Evolutionary conservation across 139 green algal species (phyloP), one percentile per base, ranked within the genome.

Genomic region (Trebouxia sp.): DNA sequence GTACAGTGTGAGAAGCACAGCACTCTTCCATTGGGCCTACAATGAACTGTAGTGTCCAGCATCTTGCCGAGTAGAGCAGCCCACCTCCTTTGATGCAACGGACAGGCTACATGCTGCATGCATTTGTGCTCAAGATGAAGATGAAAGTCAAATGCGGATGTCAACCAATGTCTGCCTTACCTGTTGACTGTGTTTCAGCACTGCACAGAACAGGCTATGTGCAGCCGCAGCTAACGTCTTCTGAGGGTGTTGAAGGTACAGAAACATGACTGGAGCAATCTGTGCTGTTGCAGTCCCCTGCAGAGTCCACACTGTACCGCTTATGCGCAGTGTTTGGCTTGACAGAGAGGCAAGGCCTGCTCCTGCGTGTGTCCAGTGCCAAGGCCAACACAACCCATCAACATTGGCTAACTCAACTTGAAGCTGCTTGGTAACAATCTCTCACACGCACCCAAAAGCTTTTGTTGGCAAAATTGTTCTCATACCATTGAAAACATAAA

Each of bases 171-270:
- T 4, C 7, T 26, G 24, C 24, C 22, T 6, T 30, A 83, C 78
- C 65, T 50, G 24, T 5, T 39, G 2, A 12, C 30, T 51, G 3
- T 77, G 62, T 42, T 75, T 56, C n/a, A 89, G 56, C 35, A 87
- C 53, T 9, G 83, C 74, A 15, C 76, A 82, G 17, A 85, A 78
- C 5, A 90, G 83, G 42, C 38, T 67, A 76, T 89, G 86, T 0
- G 84, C 76, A 11, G 86, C 81, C 14, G 50, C 55, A 5, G 78
- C 39, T 1, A 80, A 37, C 20, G 84, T 39, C 5, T 76, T 38
- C 8, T 84, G 69, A 3, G 83, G 84, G 51, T 89, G 81, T 32
- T 75, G 69, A 45, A 89, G 39, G 70, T 80, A 87, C 47, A 90
- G 78, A 8, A 90, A 78, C 28, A 69, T 58, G 1, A 89, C 9